A percentile compares a stretch with the other conserved stretches of the same genome.
Conservation (phyloP, 352 stramenopile genomes). For the Thalassiosira hispida region DNA sequence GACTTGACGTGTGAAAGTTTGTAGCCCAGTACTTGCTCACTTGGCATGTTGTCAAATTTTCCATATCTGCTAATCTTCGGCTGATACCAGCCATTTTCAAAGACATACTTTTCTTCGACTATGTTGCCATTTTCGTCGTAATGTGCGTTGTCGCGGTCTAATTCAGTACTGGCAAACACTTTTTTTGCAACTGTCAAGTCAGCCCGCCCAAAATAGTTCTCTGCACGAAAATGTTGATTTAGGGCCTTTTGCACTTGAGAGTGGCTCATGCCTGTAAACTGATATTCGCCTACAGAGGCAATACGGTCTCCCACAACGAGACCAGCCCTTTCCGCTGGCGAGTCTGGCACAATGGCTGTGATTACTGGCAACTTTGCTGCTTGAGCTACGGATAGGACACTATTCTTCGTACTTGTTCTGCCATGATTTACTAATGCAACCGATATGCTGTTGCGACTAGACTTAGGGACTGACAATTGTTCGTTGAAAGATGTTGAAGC, state of each 20-base stretch:
- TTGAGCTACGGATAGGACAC: conserved; percentile 45
- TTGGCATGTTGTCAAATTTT: conserved; percentile 16
- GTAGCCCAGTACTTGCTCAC: conserved; percentile 43
- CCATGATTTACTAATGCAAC: conserved; percentile 16
- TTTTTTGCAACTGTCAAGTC: conserved; percentile 81
- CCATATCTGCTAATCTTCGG: conserved; percentile 35
- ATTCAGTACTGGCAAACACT: conserved; percentile 17
- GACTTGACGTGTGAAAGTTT: conserved; percentile 50
- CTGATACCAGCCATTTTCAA: conserved; percentile 54
- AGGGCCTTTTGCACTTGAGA: conserved; percentile 48
- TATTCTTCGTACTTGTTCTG: conserved; percentile 7
- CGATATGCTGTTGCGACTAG: conserved; percentile 1
- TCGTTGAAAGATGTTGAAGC: background rate
- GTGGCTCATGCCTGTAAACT: conserved; percentile 62
- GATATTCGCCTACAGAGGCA: conserved; percentile 64
- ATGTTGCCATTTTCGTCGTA: conserved; percentile 23
- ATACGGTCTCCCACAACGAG: conserved; percentile 81
- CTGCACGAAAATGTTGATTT: conserved; percentile 42
- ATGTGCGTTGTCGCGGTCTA: background rate
- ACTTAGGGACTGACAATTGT: conserved; percentile 27
- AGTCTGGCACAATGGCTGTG: conserved; percentile 75
- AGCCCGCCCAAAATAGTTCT: conserved; percentile 69
- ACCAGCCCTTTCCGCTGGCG: conserved; percentile 74
- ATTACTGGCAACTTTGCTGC: conserved; percentile 73
- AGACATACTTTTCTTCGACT: conserved; percentile 54